These are phyloP conservation scores for Nothophaeocryptopus gaeumannii DNA, from an alignment of 2,329 filamentous ascomycete genomes.

Conservation along the genomic window DNA sequence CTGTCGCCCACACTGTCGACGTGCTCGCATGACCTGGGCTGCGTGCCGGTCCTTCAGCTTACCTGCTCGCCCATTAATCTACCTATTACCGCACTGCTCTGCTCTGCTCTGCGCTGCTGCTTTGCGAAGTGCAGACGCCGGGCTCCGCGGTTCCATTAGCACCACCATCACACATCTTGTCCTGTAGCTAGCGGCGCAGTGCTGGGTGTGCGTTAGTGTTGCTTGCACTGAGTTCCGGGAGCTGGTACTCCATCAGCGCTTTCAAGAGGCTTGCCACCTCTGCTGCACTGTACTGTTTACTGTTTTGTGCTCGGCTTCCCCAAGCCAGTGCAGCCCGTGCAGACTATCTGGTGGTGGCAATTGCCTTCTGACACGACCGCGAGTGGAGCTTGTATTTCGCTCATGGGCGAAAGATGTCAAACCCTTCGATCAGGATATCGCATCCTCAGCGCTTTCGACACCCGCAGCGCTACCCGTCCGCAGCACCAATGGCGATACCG, in stretches of 20 bases:
- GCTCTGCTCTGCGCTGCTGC: slow-evolving; percentile 10
- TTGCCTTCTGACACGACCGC: neutral
- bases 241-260: slow-evolving; percentile 3
- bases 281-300: slow-evolving; percentile 2
- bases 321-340: neutral
- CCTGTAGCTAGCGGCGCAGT: too few species aligned
- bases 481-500: slow-evolving; percentile 62
- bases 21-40: slow-evolving; percentile 20
- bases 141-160: neutral
- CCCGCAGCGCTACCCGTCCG: slow-evolving; percentile 37
- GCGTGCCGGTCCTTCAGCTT: slow-evolving; percentile 14
- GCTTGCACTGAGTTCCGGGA: neutral
- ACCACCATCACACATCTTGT: too few species aligned
- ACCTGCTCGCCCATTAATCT: slow-evolving; percentile 8
- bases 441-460: slow-evolving; percentile 39
- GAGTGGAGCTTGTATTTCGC: slow-evolving; percentile 17
- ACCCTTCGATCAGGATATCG: too few species aligned
- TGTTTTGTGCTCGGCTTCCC: neutral
- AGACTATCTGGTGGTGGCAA: neutral
- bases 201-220: too few species aligned
- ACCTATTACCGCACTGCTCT: neutral
- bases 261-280: slow-evolving; percentile 6
- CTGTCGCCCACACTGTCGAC: slow-evolving; percentile 2
- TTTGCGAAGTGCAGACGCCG: neutral
- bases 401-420: neutral